Base-by-base conservation (phyloP, 768 basidiomycete species). In the Fibroporia radiculosa region DNA sequence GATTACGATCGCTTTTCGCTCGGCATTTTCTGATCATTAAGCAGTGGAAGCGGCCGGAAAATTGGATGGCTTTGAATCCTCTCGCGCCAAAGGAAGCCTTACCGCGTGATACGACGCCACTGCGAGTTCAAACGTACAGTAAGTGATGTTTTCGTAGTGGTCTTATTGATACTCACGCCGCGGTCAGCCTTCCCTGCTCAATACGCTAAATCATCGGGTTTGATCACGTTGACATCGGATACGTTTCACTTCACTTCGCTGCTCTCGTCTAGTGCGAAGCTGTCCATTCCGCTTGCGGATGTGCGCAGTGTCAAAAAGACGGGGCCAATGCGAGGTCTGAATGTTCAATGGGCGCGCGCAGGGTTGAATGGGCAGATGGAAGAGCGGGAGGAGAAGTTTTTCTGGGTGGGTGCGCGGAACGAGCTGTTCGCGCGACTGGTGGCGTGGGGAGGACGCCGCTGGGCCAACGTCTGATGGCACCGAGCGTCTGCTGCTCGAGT, bases 381-480 rank as follows among this genome's bases (percentile, higher is more conserved):
- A 25, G 68, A 68, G 46, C 68, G 62, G 42, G 73, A 75, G 43
- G 79, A 77, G 41, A 74, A 62, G 51, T 82, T 84, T 54, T 49
- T 62, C 14, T 81, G 78, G 76, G 69, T 84, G 29, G 74, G 73
- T 25, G 67, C 63, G 20, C 73, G 82, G 4, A 80, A 84, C 58
- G 82, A 84, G 37, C 57, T 84, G 14, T 84, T 85, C 58, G 78
- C 77, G 34, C 62, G 80, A 47, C 68, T 85, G 11, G 68, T 83
- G 14, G 77, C 77, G 13, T 60, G 62, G 51, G 69, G 70, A 23
- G 72, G 72, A 18, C 62, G 61, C 35, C 66, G 66, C 24, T 80
- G 79, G 78, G 58, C 71, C 45, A 72, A 35, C 18, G 23, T 44
- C 24, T 44, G 42, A 44, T 35, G n/a, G 11, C 19, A 19, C 16